Percentiles rank a stretch among this genome's conserved stretches.
phyloP scores from a whole-genome alignment of 768 basidiomycete species.

The button mushroom (Agaricus bisporus) region DNA sequence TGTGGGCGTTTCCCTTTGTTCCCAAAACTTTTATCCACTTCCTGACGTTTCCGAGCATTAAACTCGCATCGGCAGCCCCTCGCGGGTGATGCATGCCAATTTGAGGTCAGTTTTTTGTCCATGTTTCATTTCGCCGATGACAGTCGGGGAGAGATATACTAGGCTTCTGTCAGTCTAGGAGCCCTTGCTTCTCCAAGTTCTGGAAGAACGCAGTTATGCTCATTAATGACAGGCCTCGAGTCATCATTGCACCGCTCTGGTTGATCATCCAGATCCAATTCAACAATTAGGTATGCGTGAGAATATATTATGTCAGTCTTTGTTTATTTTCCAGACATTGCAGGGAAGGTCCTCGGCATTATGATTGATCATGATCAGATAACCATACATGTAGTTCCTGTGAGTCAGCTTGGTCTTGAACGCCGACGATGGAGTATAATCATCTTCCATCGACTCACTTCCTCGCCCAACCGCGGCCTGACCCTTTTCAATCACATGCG shows the following conservation, averaged over 20 bases:
- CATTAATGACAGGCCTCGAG: no score
- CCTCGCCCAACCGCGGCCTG: constrained; percentile 26
- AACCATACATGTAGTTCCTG: neutral
- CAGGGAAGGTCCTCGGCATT: neutral
- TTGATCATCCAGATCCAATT: no score
- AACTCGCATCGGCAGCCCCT: neutral
- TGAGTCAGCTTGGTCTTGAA: neutral
- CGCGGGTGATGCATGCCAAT: no score
- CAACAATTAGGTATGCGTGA: no score
- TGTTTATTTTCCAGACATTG: neutral
- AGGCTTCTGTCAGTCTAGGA: no score
- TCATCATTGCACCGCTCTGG: no score
- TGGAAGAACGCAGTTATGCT: no score
- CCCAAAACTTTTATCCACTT: neutral
- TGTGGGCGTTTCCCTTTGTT: neutral
- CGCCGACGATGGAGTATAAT: neutral
- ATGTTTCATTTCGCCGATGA: no score
- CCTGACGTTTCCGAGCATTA: neutral
- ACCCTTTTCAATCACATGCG: constrained; percentile 19
- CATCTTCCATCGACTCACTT: constrained; percentile 20
- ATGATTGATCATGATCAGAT: constrained; percentile 3
- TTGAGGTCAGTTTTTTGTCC: no score
- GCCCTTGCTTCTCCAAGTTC: no score
- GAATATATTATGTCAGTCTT: neutral
- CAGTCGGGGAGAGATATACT: no score